Conservation (phyloP, 2,329 filamentous ascomycete genomes). For the Tolypocladium tropicale region DNA sequence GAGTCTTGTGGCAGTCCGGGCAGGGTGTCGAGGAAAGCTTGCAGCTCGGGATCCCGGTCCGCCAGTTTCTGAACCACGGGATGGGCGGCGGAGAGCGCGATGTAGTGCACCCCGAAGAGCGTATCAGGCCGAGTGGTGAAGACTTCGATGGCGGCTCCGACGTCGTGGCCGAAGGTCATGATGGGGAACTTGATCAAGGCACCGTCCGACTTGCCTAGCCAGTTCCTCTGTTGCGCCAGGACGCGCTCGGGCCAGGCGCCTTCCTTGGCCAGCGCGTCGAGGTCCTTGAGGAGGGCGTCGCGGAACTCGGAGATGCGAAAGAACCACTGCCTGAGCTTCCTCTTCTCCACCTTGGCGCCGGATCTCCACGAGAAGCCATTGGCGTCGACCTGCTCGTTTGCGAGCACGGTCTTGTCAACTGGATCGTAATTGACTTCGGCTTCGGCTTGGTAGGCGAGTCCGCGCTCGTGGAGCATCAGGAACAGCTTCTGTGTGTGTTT, state of each 20-base stretch:
- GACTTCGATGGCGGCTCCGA: slow-evolving; percentile 49
- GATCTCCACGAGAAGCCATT: slow-evolving; percentile 81
- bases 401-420: slow-evolving; percentile 78
- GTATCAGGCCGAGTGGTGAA: slow-evolving; percentile 84
- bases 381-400: slow-evolving; percentile 87
- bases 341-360: slow-evolving; percentile 73
- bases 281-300: slow-evolving; percentile 59
- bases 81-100: slow-evolving; percentile 68
- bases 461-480: slow-evolving; percentile 61
- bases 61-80: slow-evolving; percentile 56
- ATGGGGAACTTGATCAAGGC: slow-evolving; percentile 63
- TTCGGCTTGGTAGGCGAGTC: slow-evolving; percentile 73
- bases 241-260: slow-evolving; percentile 76
- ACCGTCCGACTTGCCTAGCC: slow-evolving; percentile 72
- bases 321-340: slow-evolving; percentile 80
- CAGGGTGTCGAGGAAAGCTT: slow-evolving; percentile 57
- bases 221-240: slow-evolving; percentile 73
- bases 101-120: slow-evolving; percentile 75
- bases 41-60: slow-evolving; percentile 47
- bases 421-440: slow-evolving; percentile 87
- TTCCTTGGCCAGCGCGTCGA: slow-evolving; percentile 53
- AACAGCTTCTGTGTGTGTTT: slow-evolving; percentile 85
- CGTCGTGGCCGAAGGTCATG: slow-evolving; percentile 27
- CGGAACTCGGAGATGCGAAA: slow-evolving; percentile 73
- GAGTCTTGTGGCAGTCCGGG: slow-evolving; percentile 42